A percentile compares a stretch with the other conserved stretches of the same genome.
Evolutionary conservation across 2,329 filamentous ascomycete genomes (phyloP).

Genomic region (Pseudocercospora eumusae): DNA sequence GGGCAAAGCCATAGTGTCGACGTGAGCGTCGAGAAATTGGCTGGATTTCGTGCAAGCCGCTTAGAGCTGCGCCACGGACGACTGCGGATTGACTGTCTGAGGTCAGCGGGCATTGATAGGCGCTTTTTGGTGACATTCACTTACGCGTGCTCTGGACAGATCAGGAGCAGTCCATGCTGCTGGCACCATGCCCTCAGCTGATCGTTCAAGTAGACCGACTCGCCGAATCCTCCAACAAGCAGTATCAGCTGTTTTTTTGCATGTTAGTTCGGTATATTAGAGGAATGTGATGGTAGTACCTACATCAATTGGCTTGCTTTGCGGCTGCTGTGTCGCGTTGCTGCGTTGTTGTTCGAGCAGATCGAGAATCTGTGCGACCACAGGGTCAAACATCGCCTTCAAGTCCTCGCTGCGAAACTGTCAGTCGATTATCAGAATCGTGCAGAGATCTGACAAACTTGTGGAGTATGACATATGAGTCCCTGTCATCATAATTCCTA

Average conservation of each 20-base stretch:
- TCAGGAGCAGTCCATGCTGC: background rate
- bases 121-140: no score
- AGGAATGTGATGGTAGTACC: slow-evolving; percentile 12
- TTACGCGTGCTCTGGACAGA: slow-evolving; percentile 19
- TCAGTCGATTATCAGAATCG: background rate
- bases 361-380: slow-evolving; percentile 10
- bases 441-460: background rate
- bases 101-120: no score
- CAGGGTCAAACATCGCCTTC: slow-evolving; percentile 17
- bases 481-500: slow-evolving; percentile 11
- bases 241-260: slow-evolving; percentile 21
- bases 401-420: slow-evolving; percentile 2
- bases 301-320: background rate
- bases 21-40: slow-evolving; percentile 21
- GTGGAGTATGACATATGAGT: slow-evolving; percentile 10
- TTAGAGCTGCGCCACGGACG: slow-evolving; percentile 23
- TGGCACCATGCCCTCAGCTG: slow-evolving; percentile 14
- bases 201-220: slow-evolving; percentile 21
- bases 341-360: background rate
- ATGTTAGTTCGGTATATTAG: slow-evolving; percentile 8
- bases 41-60: slow-evolving; percentile 22
- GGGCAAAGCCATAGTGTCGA: slow-evolving; percentile 15
- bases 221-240: slow-evolving; percentile 23
- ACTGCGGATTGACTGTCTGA: slow-evolving; percentile 17
- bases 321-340: background rate